These are phyloP conservation scores for Penicillium italicum DNA, from an alignment of 2,329 filamentous ascomycete species.

Conservation along the genomic window DNA sequence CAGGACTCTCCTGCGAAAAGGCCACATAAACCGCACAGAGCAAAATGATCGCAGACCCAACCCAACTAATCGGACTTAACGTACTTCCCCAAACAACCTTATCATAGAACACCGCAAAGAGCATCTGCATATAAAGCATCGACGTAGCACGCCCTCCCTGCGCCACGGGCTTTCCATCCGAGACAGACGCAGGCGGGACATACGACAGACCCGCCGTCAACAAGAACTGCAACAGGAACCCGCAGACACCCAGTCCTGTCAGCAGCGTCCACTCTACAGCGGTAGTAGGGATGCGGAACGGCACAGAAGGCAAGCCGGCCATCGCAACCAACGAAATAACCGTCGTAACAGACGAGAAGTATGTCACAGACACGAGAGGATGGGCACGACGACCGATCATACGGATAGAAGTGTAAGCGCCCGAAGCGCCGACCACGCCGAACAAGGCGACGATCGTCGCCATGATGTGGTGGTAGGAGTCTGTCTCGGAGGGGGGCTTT, in stretches of 20 bases:
- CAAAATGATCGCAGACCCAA: constrained; percentile 62
- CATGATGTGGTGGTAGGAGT: constrained; percentile 63
- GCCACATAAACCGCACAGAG: constrained; percentile 63
- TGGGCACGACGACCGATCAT: constrained; percentile 78
- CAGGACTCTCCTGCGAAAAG: constrained; percentile 35
- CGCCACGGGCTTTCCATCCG: constrained; percentile 4
- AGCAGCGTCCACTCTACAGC: constrained; percentile 64
- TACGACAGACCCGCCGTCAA: constrained; percentile 71
- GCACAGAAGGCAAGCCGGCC: constrained; percentile 52
- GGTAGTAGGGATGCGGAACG: constrained; percentile 55
- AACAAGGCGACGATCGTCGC: constrained; percentile 70
- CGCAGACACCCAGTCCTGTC: constrained; percentile 64
- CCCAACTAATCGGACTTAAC: constrained; percentile 55
- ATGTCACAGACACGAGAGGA: constrained; percentile 79
- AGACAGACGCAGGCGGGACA: constrained; percentile 54
- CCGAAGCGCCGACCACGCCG: constrained; percentile 71
- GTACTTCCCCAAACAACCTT: constrained; percentile 60
- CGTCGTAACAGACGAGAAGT: constrained; percentile 70
- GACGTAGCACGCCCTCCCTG: constrained; percentile 54
- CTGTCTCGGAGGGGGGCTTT: constrained; percentile 32
- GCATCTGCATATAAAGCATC: constrained; percentile 68
- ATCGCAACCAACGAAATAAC: constrained; percentile 64
- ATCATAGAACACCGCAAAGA: constrained; percentile 64
- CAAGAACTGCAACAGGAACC: constrained; percentile 84
- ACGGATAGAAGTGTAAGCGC: constrained; percentile 72